Evolutionary conservation across 345 rosid genomes (phyloP).

Genomic region (Capsella bursapastoris): DNA sequence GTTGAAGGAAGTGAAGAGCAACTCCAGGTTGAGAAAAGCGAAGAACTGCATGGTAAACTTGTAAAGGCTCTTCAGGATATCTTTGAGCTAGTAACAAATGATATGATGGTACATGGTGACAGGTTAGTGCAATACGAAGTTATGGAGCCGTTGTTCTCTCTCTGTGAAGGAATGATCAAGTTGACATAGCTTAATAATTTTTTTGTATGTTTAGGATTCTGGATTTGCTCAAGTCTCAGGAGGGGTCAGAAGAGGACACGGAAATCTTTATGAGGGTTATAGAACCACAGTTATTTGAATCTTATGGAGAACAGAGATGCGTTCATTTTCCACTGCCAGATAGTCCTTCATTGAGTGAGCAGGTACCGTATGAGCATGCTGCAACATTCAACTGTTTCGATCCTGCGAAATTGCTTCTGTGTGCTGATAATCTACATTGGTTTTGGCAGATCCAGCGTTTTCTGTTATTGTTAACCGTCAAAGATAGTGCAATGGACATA

Average conservation of each 20-base stretch:
- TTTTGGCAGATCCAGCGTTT: constrained; percentile 76
- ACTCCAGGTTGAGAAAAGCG: constrained; percentile 67
- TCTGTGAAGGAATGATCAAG: constrained; percentile 27
- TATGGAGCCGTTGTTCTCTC: not conserved
- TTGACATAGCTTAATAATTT: constrained; percentile 14
- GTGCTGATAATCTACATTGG: constrained; percentile 40
- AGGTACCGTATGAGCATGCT: constrained; percentile 51
- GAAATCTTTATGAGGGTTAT: constrained; percentile 52
- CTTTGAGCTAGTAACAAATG: constrained; percentile 83
- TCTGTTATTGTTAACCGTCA: constrained; percentile 72
- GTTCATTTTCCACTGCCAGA: constrained; percentile 87
- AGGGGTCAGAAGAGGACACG: constrained; percentile 48
- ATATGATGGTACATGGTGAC: constrained; percentile 76
- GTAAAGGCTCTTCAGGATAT: constrained; percentile 91
- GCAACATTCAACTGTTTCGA: not conserved
- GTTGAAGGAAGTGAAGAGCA: constrained; percentile 40
- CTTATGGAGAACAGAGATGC: constrained; percentile 52
- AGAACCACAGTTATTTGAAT: constrained; percentile 77
- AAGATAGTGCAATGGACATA: constrained; percentile 88
- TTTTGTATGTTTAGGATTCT: constrained; percentile 52
- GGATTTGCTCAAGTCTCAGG: constrained; percentile 50
- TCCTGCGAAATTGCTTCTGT: constrained; percentile 8
- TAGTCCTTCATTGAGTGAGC: constrained; percentile 65
- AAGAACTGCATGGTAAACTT: constrained; percentile 57
- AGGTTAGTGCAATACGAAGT: constrained; percentile 53